These are phyloP conservation scores for Metschnikowia corniflorae DNA, from an alignment of 805 yeast species.

Conservation along the genomic window DNA sequence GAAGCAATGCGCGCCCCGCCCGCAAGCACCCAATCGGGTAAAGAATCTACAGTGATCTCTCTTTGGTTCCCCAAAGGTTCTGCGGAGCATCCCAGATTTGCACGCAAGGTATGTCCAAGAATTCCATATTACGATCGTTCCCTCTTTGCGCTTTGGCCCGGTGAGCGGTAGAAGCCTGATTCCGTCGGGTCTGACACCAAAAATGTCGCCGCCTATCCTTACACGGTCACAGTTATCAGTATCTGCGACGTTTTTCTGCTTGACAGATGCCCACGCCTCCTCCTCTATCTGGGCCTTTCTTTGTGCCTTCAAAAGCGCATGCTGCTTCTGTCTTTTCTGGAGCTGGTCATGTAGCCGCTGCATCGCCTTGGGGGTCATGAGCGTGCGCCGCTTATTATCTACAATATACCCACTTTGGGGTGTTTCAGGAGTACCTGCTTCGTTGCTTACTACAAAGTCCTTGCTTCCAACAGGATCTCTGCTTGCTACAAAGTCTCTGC, in stretches of 20 bases:
- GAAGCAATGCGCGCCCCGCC: slow-evolving; percentile 48
- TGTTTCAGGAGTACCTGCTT: too few relatives aligned
- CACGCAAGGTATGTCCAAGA: slow-evolving; percentile 11
- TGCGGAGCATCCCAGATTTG: slow-evolving; percentile 7
- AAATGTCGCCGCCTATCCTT: slow-evolving; percentile 38
- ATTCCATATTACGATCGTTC: slow-evolving; percentile 28
- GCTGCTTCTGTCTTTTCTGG: slow-evolving; percentile 1
- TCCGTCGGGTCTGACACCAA: slow-evolving; percentile 41
- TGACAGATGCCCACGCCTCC: slow-evolving; percentile 1
- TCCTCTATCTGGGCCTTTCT: slow-evolving; percentile 1
- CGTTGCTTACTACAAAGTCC: too few relatives aligned
- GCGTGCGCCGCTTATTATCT: slow-evolving; percentile 7
- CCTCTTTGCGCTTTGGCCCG: slow-evolving; percentile 14
- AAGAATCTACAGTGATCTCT: slow-evolving; percentile 32
- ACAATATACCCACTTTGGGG: slow-evolving; percentile 3
- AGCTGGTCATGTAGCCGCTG: background rate
- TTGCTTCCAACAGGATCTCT: too few relatives aligned
- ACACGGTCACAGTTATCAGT: slow-evolving; percentile 47
- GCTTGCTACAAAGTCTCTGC: too few relatives aligned
- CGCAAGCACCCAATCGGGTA: slow-evolving; percentile 49
- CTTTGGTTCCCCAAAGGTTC: background rate
- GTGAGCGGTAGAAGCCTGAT: slow-evolving; percentile 38
- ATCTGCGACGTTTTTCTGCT: slow-evolving; percentile 27
- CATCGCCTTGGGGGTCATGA: slow-evolving; percentile 12
- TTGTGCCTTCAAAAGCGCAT: background rate